These are phyloP conservation scores for Boletus reticulatus DNA, from an alignment of 768 basidiomycete species.

Conservation along the genomic window DNA sequence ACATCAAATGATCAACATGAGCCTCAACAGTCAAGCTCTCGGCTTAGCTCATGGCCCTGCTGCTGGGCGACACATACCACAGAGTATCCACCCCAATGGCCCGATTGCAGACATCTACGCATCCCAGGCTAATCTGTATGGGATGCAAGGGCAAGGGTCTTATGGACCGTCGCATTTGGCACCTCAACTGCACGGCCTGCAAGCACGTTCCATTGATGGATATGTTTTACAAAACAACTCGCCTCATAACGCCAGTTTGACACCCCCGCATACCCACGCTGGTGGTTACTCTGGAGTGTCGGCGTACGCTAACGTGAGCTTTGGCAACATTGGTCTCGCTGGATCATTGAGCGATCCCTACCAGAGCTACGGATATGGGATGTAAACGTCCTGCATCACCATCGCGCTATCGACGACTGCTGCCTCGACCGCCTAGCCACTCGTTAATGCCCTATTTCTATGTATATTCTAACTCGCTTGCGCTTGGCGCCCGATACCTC, in stretches of 20 bases:
- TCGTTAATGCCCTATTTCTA: constrained; percentile 36
- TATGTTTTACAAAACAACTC: constrained; percentile 78
- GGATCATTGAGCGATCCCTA: constrained; percentile 71
- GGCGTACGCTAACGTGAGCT: constrained; percentile 52
- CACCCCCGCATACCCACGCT: constrained; percentile 54
- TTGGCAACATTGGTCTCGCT: constrained; percentile 45
- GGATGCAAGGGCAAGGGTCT: constrained; percentile 52
- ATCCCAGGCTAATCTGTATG: constrained; percentile 59
- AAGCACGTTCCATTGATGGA: constrained; percentile 73
- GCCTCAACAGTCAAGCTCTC: constrained; percentile 55
- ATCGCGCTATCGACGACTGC: constrained; percentile 28
- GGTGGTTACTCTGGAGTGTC: constrained; percentile 58
- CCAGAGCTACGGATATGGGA: constrained; percentile 77
- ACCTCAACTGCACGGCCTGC: constrained; percentile 56
- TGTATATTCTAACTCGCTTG: constrained; percentile 35
- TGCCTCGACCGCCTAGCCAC: constrained; percentile 15
- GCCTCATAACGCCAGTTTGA: constrained; percentile 59
- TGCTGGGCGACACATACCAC: constrained; percentile 56
- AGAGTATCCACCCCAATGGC: constrained; percentile 49
- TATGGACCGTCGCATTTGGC: constrained; percentile 58
- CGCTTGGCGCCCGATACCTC: constrained; percentile 36
- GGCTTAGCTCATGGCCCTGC: constrained; percentile 39
- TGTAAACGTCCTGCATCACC: constrained; percentile 46
- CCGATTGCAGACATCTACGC: constrained; percentile 66
- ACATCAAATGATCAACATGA: constrained; percentile 60